phyloP scores from a whole-genome alignment of 148 eudicot species.

The Heliamphora exappendiculata region DNA sequence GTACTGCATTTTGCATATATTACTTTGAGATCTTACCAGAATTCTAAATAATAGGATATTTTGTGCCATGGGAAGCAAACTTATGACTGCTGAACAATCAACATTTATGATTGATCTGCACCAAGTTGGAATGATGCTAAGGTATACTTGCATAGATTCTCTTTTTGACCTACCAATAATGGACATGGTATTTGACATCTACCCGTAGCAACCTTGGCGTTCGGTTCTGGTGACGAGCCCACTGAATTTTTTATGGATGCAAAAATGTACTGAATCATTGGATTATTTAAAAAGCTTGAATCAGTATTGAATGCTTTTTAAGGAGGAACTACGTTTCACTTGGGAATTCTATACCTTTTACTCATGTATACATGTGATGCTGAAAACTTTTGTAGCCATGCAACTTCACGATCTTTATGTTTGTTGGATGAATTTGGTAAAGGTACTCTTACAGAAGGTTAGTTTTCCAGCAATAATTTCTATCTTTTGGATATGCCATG shows the following conservation, averaged over 20 bases:
- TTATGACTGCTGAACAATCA: slow-evolving; percentile 87
- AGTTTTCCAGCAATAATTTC: slow-evolving; percentile 7
- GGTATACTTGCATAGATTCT: slow-evolving; percentile 32
- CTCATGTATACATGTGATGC: not conserved
- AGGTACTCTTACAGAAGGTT: slow-evolving; percentile 97
- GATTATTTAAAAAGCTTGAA: not conserved
- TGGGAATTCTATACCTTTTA: not conserved
- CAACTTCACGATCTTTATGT: slow-evolving; percentile 75
- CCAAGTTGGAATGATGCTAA: slow-evolving; percentile 96
- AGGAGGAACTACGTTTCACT: not conserved
- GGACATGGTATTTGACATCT: not conserved
- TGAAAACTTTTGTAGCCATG: slow-evolving; percentile 50
- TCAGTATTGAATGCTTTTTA: not conserved
- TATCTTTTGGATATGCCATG: slow-evolving; percentile 7
- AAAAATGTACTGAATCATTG: not conserved
- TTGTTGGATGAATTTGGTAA: slow-evolving; percentile 95
- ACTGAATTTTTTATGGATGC: not conserved
- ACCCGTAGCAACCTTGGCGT: not conserved
- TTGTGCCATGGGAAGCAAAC: slow-evolving; percentile 92
- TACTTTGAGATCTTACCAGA: not conserved
- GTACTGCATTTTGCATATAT: not conserved
- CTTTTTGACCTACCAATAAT: not conserved
- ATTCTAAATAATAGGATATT: slow-evolving; percentile 56
- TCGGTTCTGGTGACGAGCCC: not conserved
- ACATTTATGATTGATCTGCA: slow-evolving; percentile 98